phyloP scores from a whole-genome alignment of 257 asterid species.

The Cinchona pubescens region DNA sequence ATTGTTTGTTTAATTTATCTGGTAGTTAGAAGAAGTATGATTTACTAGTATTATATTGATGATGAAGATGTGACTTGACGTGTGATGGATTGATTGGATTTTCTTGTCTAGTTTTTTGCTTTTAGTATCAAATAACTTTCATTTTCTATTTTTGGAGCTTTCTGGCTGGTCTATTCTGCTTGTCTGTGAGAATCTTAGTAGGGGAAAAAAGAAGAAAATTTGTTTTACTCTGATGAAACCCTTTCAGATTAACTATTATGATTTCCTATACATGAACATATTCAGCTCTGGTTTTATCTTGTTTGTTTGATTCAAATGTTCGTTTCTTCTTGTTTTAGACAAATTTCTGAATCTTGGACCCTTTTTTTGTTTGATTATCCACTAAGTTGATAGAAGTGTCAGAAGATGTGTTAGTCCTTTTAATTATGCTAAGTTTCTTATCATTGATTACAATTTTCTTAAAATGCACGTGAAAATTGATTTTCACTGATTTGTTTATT shows the following conservation, averaged over 20 bases:
- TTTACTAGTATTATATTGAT: constrained; percentile 11
- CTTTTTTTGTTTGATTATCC: constrained; percentile 21
- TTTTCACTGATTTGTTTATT: constrained; percentile 15
- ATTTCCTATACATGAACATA: constrained; percentile 31
- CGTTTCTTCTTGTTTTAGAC: constrained; percentile 26
- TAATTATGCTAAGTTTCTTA: constrained; percentile 3
- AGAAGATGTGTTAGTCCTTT: constrained; percentile 8
- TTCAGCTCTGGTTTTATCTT: constrained; percentile 38
- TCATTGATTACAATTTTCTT: not conserved
- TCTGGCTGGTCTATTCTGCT: constrained; percentile 48
- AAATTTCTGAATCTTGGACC: constrained; percentile 23
- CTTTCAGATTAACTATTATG: constrained; percentile 35
- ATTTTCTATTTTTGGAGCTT: constrained; percentile 55
- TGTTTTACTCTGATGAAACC: constrained; percentile 28
- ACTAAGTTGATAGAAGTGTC: constrained; percentile 8
- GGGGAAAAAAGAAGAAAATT: constrained; percentile 25
- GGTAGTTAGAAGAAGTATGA: constrained; percentile 18
- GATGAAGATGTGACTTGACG: constrained; percentile 42
- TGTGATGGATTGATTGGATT: constrained; percentile 38
- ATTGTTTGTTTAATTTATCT: constrained; percentile 15
- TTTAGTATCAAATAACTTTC: constrained; percentile 39
- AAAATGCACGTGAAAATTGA: constrained; percentile 10
- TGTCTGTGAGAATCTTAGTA: constrained; percentile 59
- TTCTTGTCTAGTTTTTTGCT: constrained; percentile 36
- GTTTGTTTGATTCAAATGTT: constrained; percentile 40